Evolutionary conservation across 2,329 filamentous ascomycete genomes (phyloP).

Genomic region (Fusarium succisae): DNA sequence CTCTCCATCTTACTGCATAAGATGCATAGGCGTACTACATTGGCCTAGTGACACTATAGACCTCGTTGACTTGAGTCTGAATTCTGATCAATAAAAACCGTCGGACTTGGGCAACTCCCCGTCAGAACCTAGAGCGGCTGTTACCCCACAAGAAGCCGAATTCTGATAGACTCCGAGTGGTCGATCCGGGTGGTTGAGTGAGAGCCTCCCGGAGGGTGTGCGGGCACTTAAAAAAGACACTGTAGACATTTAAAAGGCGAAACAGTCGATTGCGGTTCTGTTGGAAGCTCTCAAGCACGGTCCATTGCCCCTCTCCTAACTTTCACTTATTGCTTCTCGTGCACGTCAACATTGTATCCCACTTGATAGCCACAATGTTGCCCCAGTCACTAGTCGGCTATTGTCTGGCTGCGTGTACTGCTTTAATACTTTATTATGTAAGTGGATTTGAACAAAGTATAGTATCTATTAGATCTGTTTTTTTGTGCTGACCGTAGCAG

Average conservation of each 20-base stretch:
- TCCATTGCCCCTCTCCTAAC: fast-evolving
- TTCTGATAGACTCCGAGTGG: neutral
- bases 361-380: neutral
- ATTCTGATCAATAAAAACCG: neutral
- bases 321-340: too few relatives aligned
- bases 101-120: fast-evolving
- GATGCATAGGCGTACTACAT: neutral
- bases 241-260: neutral
- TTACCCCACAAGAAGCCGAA: neutral
- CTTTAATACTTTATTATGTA: neutral
- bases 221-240: neutral
- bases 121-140: neutral
- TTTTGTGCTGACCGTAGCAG: neutral
- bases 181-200: neutral
- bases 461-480: fast-evolving
- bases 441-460: fast-evolving
- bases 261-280: neutral
- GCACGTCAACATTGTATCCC: too few relatives aligned
- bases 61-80: too few relatives aligned
- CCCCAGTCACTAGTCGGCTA: neutral
- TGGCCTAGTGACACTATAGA: neutral
- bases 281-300: too few relatives aligned
- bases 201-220: neutral
- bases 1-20: fast-evolving
- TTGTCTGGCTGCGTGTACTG: neutral